Percentiles rank a stretch among this genome's conserved stretches.
Evolutionary conservation across 2,329 filamentous ascomycete species (phyloP).

Genomic region (Alternaria incomplexa): DNA sequence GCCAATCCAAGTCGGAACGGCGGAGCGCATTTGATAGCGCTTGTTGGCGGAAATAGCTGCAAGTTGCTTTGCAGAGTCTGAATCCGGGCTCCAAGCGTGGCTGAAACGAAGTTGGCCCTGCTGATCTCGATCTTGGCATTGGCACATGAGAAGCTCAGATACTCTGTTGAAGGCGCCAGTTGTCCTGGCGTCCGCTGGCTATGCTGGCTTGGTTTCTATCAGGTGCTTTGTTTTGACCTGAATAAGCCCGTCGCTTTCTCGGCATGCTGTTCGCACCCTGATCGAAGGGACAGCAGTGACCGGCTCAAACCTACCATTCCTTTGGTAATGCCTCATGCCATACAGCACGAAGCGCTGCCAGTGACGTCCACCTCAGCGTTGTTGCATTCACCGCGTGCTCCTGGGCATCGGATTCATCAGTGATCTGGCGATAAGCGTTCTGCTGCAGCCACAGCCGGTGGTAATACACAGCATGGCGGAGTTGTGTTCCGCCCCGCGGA

Average conservation of each 20-base stretch:
- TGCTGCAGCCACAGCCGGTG: background rate
- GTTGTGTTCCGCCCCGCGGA: background rate
- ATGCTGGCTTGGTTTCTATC: background rate
- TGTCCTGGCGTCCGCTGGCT: background rate
- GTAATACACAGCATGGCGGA: background rate
- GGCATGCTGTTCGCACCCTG: background rate
- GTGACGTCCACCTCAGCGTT: background rate
- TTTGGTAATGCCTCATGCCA: background rate
- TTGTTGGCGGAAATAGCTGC: slow-evolving; percentile 20
- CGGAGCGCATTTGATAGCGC: background rate
- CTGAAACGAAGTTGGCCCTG: slow-evolving; percentile 34
- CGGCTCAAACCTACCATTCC: background rate
- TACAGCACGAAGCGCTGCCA: background rate
- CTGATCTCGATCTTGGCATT: slow-evolving; percentile 30
- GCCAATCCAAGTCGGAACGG: slow-evolving; percentile 4
- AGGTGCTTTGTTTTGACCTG: background rate
- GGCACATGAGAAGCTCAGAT: slow-evolving; percentile 9
- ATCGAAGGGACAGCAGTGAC: background rate
- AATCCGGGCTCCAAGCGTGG: slow-evolving; percentile 24
- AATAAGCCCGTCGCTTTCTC: background rate
- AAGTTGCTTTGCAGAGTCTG: slow-evolving; percentile 12
- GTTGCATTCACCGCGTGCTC: background rate
- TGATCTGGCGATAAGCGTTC: background rate
- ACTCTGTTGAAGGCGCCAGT: slow-evolving; percentile 1
- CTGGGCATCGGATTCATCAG: background rate